These are phyloP conservation scores for Cytospora mali DNA, from an alignment of 2,329 filamentous ascomycete species.

Conservation along the genomic window DNA sequence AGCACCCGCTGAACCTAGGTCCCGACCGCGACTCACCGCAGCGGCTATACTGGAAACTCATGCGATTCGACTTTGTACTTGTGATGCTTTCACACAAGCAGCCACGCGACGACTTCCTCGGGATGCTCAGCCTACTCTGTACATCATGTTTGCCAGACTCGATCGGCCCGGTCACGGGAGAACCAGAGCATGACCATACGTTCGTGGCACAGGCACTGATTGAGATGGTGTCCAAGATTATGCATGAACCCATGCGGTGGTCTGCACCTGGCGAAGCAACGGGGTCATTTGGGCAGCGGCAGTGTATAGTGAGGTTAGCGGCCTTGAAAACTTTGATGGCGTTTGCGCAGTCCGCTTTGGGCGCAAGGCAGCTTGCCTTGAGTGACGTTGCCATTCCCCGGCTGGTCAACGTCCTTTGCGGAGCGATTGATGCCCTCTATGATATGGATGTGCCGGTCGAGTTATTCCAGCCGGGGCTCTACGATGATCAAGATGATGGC, in stretches of 20 bases:
- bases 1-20: conserved; percentile 24
- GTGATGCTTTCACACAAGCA: conserved; percentile 70
- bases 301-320: conserved; percentile 47
- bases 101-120: conserved; percentile 61
- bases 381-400: conserved; percentile 74
- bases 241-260: conserved; percentile 59
- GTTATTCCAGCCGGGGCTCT: not conserved
- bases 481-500: conserved; percentile 3
- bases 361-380: conserved; percentile 64
- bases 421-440: conserved; percentile 75
- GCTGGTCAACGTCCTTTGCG: conserved; percentile 65
- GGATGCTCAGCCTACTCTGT: conserved; percentile 66
- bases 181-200: conserved; percentile 45
- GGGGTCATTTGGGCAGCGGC: conserved; percentile 40
- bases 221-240: conserved; percentile 63
- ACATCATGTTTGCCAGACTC: conserved; percentile 66
- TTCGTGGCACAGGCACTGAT: conserved; percentile 54
- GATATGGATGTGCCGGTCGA: conserved; percentile 51
- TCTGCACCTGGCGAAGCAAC: conserved; percentile 37
- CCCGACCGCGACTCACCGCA: conserved; percentile 36
- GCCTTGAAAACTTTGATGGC: conserved; percentile 58
- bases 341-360: conserved; percentile 65
- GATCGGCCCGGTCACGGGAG: conserved; percentile 64
- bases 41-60: conserved; percentile 65
- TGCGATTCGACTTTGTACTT: conserved; percentile 68